Percentiles rank a stretch among this genome's conserved stretches.
Evolutionary conservation across 306 rosid species (phyloP).

Genomic region (Lablab purpureus): DNA sequence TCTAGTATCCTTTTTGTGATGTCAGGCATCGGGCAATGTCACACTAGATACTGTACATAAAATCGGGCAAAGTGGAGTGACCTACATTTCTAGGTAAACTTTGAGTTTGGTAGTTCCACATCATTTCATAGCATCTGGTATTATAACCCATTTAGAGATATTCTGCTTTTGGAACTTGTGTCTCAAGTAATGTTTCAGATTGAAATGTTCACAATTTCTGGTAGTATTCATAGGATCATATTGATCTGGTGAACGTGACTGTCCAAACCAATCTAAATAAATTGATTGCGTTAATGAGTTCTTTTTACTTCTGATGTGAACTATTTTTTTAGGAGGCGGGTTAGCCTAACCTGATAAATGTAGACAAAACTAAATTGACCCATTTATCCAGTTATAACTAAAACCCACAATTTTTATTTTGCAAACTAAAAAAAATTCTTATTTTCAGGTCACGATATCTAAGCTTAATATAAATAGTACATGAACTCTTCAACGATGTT

Average conservation of each 20-base stretch:
- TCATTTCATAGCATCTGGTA: constrained; percentile 27
- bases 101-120: constrained; percentile 16
- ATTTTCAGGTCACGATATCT: not conserved
- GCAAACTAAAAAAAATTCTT: not conserved
- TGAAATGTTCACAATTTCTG: too few species aligned
- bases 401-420: too few species aligned
- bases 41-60: constrained; percentile 72
- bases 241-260: too few species aligned
- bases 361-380: not conserved
- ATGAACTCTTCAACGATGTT: not conserved
- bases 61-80: constrained; percentile 91
- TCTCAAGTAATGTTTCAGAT: too few species aligned
- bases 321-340: too few species aligned
- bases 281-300: too few species aligned
- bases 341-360: not conserved
- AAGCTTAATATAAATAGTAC: not conserved
- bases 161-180: too few species aligned
- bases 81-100: constrained; percentile 88
- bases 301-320: too few species aligned
- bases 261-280: too few species aligned
- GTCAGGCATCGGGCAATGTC: constrained; percentile 93
- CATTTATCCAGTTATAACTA: not conserved
- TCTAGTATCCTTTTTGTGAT: constrained; percentile 33
- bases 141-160: not conserved
- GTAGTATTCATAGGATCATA: too few species aligned